Evolutionary conservation across 805 yeast species (phyloP).

Genomic region (Myxozyma monticola): DNA sequence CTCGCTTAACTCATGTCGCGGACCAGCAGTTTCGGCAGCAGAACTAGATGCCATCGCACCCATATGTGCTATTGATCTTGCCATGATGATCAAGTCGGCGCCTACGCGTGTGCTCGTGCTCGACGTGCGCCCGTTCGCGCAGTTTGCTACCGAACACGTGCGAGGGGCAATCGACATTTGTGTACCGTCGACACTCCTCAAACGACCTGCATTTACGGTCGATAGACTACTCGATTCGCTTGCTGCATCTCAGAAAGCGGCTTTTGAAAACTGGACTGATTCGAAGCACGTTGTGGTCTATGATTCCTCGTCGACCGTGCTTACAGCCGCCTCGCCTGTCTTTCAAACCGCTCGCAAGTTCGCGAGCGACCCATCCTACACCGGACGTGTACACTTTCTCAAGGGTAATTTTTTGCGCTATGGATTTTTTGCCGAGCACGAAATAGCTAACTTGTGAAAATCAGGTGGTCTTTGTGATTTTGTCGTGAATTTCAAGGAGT

Average conservation of each 20-base stretch:
- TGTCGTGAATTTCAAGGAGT: background rate
- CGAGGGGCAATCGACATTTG: conserved; percentile 70
- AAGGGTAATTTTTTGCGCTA: conserved; percentile 32
- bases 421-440: background rate
- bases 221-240: conserved; percentile 41
- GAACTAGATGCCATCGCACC: conserved; percentile 14
- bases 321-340: conserved; percentile 13
- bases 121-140: conserved; percentile 81
- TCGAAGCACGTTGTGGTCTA: conserved; percentile 47
- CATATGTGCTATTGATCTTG: conserved; percentile 15
- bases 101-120: conserved; percentile 49
- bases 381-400: conserved; percentile 32
- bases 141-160: conserved; percentile 61
- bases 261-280: conserved; percentile 32
- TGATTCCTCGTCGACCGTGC: conserved; percentile 44
- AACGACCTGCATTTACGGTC: conserved; percentile 70
- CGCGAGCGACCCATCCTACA: conserved; percentile 9
- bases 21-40: no score
- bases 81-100: conserved; percentile 6
- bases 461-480: conserved; percentile 24
- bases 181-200: conserved; percentile 83
- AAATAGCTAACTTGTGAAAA: background rate
- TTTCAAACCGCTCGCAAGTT: conserved; percentile 30
- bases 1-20: background rate
- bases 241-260: conserved; percentile 37